Conservation (phyloP, 768 basidiomycete species). For the Trametes cubensis region DNA sequence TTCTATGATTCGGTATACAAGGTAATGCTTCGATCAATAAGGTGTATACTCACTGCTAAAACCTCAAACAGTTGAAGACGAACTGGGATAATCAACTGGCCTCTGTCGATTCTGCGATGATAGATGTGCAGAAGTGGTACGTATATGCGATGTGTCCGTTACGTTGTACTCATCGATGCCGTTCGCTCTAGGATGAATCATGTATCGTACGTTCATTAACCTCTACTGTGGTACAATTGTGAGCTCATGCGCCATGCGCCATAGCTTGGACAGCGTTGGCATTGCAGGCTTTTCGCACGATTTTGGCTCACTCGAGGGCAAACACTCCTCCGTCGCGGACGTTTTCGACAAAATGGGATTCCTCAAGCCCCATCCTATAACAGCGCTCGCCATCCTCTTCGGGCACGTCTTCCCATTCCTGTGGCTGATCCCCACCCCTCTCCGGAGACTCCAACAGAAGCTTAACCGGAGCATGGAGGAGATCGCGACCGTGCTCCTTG, state of each 20-base stretch:
- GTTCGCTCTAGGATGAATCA: constrained; percentile 42
- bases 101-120: constrained; percentile 32
- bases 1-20: constrained; percentile 57
- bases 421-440: constrained; percentile 36
- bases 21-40: constrained; percentile 31
- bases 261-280: constrained; percentile 57
- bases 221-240: not conserved
- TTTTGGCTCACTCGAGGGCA: constrained; percentile 56
- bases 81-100: constrained; percentile 34
- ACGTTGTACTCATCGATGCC: constrained; percentile 4
- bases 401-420: constrained; percentile 36
- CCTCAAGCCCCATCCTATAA: constrained; percentile 11
- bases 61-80: constrained; percentile 36
- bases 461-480: constrained; percentile 37
- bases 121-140: constrained; percentile 52
- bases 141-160: not conserved
- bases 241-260: not conserved
- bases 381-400: constrained; percentile 31
- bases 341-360: constrained; percentile 30
- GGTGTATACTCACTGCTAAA: not conserved
- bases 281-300: constrained; percentile 63
- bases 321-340: constrained; percentile 41
- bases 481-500: constrained; percentile 39
- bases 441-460: constrained; percentile 28
- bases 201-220: constrained; percentile 39